Percentiles rank a stretch among this genome's conserved stretches.
phyloP scores from a whole-genome alignment of 169 alveolate genomes.

The Cryptosporidium ryanae region DNA sequence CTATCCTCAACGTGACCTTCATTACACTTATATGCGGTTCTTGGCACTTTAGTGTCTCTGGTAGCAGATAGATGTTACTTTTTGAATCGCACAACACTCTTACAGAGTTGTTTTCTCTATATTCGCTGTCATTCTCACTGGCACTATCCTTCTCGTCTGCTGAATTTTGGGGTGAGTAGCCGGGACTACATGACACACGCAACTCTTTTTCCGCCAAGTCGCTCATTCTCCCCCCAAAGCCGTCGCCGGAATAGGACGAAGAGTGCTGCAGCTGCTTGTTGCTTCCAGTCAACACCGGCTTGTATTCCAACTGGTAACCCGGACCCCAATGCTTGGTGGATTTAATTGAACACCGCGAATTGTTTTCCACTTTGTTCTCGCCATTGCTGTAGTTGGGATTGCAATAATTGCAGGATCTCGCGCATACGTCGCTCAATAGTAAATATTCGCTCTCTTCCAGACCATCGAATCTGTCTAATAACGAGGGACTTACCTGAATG shows the following conservation, averaged over 20 bases:
- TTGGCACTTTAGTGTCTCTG: constrained; percentile 39
- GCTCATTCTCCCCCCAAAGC: not conserved
- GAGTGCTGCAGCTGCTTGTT: too few relatives aligned
- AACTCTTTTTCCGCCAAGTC: not conserved
- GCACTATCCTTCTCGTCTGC: not conserved
- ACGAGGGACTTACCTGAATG: constrained; percentile 42
- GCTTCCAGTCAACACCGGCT: not conserved
- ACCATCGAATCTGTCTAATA: constrained; percentile 33
- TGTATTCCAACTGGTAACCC: constrained; percentile 34
- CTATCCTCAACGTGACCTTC: constrained; percentile 22
- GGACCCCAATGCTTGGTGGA: constrained; percentile 63
- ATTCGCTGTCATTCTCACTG: too few relatives aligned
- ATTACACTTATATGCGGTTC: constrained; percentile 58
- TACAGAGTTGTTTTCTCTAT: not conserved
- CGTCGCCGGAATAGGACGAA: not conserved
- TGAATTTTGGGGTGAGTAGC: constrained; percentile 13
- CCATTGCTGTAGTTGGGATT: not conserved
- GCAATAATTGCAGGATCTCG: constrained; percentile 66
- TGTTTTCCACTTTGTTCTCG: not conserved
- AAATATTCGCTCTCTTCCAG: constrained; percentile 24
- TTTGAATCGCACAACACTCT: constrained; percentile 36
- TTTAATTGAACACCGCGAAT: constrained; percentile 39
- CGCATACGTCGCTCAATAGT: constrained; percentile 45
- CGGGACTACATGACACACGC: constrained; percentile 33
- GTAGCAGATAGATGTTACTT: constrained; percentile 10